Conservation (phyloP, 495 filamentous ascomycete species). For the Penicillium angulare region DNA sequence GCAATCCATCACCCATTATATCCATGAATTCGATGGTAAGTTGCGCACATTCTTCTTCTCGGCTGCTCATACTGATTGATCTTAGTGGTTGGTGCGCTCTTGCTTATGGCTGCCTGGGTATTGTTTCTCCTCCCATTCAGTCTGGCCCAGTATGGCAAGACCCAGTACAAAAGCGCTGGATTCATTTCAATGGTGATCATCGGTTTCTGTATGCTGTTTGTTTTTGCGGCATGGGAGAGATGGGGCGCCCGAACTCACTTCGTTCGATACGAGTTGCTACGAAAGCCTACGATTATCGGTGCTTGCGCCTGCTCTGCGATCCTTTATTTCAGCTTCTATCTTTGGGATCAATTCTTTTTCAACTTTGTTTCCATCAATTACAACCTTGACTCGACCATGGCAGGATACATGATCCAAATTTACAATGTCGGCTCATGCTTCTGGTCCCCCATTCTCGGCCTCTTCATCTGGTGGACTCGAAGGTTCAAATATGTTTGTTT, state of each 20-base stretch:
- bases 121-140: conserved; percentile 65
- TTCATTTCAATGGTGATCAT: conserved; percentile 59
- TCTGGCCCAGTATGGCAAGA: conserved; percentile 45
- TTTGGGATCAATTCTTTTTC: conserved; percentile 67
- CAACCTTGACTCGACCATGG: conserved; percentile 51
- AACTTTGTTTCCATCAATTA: conserved; percentile 74
- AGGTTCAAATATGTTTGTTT: conserved; percentile 58
- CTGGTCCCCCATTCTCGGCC: conserved; percentile 58
- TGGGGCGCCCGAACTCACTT: conserved; percentile 57
- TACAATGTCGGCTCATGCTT: conserved; percentile 71
- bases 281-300: conserved; percentile 62
- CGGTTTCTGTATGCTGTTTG: conserved; percentile 52
- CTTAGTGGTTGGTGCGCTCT: conserved; percentile 53
- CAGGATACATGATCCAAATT: conserved; percentile 65
- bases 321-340: conserved; percentile 62
- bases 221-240: conserved; percentile 60
- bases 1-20: conserved; percentile 52
- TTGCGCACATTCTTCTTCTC: background rate
- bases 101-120: conserved; percentile 58
- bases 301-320: conserved; percentile 54
- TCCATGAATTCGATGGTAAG: conserved; percentile 61
- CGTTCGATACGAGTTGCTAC: conserved; percentile 59
- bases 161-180: conserved; percentile 48
- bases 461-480: conserved; percentile 53
- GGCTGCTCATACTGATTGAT: background rate